Evolutionary conservation across 345 rosid genomes (phyloP).

Genomic region (Chamaenerion angustifolium): DNA sequence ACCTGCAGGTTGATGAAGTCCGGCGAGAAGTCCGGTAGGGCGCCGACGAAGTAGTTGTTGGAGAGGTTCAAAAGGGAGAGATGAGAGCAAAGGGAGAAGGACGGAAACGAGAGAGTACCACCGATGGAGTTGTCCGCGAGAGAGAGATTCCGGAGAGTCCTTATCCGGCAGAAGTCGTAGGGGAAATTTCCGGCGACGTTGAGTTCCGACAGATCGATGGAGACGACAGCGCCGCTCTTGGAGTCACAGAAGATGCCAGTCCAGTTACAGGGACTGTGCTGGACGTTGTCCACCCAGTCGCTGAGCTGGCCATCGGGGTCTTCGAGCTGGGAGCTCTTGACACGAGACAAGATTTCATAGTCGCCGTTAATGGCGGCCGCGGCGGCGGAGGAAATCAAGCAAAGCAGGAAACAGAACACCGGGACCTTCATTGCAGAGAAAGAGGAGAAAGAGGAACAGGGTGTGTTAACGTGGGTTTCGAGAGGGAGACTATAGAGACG

Average conservation of each 20-base stretch:
- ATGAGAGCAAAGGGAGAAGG: constrained; percentile 39
- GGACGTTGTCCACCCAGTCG: constrained; percentile 33
- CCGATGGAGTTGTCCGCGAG: constrained; percentile 24
- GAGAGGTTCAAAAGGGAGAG: constrained; percentile 23
- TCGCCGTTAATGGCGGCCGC: constrained; percentile 28
- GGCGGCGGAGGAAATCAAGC: constrained; percentile 5
- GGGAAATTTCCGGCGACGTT: constrained; percentile 45
- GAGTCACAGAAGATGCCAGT: constrained; percentile 44
- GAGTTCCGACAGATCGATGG: constrained; percentile 32
- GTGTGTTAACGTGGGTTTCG: background rate
- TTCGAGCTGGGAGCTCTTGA: constrained; percentile 20
- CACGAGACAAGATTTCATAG: constrained; percentile 34
- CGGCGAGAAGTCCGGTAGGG: constrained; percentile 36
- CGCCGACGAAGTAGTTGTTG: constrained; percentile 30
- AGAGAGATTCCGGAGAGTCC: constrained; percentile 32
- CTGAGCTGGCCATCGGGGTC: constrained; percentile 32
- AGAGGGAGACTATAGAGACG: no score
- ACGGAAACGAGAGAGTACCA: constrained; percentile 25
- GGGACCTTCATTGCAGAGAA: background rate
- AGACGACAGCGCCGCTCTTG: constrained; percentile 20
- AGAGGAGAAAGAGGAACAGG: background rate
- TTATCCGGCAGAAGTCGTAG: constrained; percentile 40
- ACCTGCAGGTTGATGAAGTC: constrained; percentile 18
- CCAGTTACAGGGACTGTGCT: constrained; percentile 48
- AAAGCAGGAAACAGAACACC: constrained; percentile 1